A percentile compares a stretch with the other conserved stretches of the same genome.
Evolutionary conservation across 139 green algal genomes (phyloP).

Genomic region (Trebouxia sp.): DNA sequence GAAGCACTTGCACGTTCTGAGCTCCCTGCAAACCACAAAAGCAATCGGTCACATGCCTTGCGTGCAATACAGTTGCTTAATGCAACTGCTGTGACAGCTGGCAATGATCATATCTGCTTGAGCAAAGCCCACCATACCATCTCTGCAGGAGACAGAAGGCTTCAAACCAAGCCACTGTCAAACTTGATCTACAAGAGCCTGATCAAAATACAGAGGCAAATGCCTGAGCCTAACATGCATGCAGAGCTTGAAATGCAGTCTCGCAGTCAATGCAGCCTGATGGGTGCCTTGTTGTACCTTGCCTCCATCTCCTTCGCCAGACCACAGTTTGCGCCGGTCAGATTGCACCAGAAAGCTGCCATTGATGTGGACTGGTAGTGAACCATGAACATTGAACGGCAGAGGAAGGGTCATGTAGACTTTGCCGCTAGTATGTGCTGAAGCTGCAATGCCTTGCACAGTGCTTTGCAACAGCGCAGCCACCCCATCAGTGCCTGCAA

Average conservation of each 20-base stretch:
- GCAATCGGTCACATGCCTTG: not conserved
- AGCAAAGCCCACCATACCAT: no score
- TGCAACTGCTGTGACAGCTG: not conserved
- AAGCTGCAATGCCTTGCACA: not conserved
- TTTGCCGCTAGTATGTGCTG: no score
- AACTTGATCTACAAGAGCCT: no score
- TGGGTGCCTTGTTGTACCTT: no score
- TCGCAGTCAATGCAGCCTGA: no score
- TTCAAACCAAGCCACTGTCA: no score
- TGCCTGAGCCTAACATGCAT: not conserved
- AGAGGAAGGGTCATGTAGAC: not conserved
- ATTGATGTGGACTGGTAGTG: conserved; percentile 7
- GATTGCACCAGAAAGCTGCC: not conserved
- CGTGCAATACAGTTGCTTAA: not conserved
- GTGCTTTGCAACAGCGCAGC: no score
- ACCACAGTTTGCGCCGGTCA: not conserved
- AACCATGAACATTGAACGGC: not conserved
- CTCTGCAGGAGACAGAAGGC: no score
- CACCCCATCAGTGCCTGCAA: no score
- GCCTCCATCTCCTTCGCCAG: not conserved
- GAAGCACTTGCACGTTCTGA: not conserved
- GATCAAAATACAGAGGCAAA: no score
- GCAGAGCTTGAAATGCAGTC: not conserved
- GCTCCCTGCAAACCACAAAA: not conserved
- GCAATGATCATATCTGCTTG: not conserved